phyloP scores from a whole-genome alignment of 2,329 filamentous ascomycete genomes.

The Drechslerella stenobrocha region DNA sequence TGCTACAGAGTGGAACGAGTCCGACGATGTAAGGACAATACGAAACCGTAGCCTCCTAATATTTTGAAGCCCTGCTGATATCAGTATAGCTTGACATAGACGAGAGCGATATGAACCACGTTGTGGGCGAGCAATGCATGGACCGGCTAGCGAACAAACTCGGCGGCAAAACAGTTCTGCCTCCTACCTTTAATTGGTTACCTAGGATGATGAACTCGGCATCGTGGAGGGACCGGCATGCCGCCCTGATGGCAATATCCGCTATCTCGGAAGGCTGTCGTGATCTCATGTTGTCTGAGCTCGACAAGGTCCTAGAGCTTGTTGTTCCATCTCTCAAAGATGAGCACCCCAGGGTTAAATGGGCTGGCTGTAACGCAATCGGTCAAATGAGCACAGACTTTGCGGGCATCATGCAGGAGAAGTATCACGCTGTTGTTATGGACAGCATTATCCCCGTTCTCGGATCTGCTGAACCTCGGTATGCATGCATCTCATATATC shows the following conservation, averaged over 20 bases:
- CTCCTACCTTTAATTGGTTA: slow-evolving; percentile 94
- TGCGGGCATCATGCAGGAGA: slow-evolving; percentile 94
- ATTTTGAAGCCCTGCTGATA: neutral
- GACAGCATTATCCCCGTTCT: slow-evolving; percentile 91
- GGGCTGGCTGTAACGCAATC: slow-evolving; percentile 97
- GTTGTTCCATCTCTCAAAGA: slow-evolving; percentile 92
- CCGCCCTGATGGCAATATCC: slow-evolving; percentile 96
- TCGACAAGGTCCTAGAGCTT: slow-evolving; percentile 89
- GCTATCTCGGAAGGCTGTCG: slow-evolving; percentile 97
- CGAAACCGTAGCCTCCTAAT: neutral
- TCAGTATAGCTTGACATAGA: slow-evolving; percentile 75
- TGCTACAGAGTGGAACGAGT: slow-evolving; percentile 86
- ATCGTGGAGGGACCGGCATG: slow-evolving; percentile 92
- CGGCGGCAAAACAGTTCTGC: slow-evolving; percentile 86
- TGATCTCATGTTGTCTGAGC: slow-evolving; percentile 90
- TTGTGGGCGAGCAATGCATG: slow-evolving; percentile 98
- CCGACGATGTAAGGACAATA: slow-evolving; percentile 73
- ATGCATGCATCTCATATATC: slow-evolving; percentile 9
- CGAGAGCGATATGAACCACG: slow-evolving; percentile 95
- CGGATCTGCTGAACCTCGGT: slow-evolving; percentile 74
- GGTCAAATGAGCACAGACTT: slow-evolving; percentile 99
- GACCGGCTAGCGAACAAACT: slow-evolving; percentile 96
- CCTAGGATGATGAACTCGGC: slow-evolving; percentile 96
- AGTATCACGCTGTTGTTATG: slow-evolving; percentile 85
- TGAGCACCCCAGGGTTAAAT: slow-evolving; percentile 88